Percentiles rank a stretch among this genome's conserved stretches.
phyloP scores from a whole-genome alignment of 352 stramenopile genomes.

The Phytophthora uliginosa region DNA sequence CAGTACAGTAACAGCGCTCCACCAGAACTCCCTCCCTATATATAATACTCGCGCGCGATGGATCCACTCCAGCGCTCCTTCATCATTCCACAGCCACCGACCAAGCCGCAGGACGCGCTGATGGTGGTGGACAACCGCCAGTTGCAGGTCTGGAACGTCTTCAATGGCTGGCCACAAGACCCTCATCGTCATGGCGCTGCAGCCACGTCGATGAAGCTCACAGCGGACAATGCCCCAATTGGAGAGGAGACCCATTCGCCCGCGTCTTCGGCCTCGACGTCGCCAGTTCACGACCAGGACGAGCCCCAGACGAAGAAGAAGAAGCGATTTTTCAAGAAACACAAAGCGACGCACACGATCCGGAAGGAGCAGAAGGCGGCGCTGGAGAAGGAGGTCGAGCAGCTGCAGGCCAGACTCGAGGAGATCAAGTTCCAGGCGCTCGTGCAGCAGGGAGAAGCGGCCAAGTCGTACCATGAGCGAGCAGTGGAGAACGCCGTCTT shows the following conservation, averaged over 20 bases:
- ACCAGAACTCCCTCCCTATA: background rate
- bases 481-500: conserved; percentile 37
- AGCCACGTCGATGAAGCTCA: conserved; percentile 19
- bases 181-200: conserved; percentile 14
- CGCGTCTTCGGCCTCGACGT: conserved; percentile 14
- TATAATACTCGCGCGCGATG: conserved; percentile 12
- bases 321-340: conserved; percentile 47
- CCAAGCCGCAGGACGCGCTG: conserved; percentile 25
- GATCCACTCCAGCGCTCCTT: conserved; percentile 14
- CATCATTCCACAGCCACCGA: background rate
- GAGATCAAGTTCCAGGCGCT: conserved; percentile 48
- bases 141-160: conserved; percentile 25
- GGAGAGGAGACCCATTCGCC: conserved; percentile 18
- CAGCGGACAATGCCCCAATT: background rate
- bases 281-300: background rate
- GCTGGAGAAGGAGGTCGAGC: conserved; percentile 40
- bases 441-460: conserved; percentile 32
- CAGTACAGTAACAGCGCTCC: background rate
- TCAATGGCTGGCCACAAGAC: conserved; percentile 12
- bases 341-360: conserved; percentile 49
- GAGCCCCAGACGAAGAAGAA: conserved; percentile 23
- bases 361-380: conserved; percentile 53
- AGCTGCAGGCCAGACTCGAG: conserved; percentile 39
- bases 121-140: conserved; percentile 35
- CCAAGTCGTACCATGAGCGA: conserved; percentile 29